Conservation (phyloP, 257 asterid species). For the Anisodus tanguticus region DNA sequence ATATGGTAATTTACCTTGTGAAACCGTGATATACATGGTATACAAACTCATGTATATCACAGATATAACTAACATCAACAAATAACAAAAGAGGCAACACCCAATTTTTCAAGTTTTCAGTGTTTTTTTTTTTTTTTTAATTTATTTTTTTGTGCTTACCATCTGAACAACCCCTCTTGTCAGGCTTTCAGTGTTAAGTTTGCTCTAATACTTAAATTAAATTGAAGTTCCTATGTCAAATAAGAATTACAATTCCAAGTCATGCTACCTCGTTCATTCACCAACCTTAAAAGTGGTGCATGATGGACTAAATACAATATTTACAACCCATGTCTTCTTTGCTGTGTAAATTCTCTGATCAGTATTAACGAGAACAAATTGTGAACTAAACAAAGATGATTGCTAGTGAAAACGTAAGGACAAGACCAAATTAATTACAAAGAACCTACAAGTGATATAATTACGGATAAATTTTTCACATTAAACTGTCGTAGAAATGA, state of each 20-base stretch:
- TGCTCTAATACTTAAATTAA: not conserved
- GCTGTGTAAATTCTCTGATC: not conserved
- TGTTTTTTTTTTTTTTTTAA: no score
- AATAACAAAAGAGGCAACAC: not conserved
- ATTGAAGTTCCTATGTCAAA: not conserved
- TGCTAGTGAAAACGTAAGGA: not conserved
- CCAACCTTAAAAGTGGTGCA: not conserved
- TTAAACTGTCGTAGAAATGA: not conserved
- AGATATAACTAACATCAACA: no score
- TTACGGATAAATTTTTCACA: not conserved
- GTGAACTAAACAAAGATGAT: not conserved
- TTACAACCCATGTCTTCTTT: not conserved
- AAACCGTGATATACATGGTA: no score
- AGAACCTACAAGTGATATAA: not conserved
- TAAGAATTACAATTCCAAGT: not conserved
- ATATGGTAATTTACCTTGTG: no score
- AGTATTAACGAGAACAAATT: no score
- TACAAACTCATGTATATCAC: no score
- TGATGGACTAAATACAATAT: not conserved
- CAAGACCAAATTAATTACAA: not conserved
- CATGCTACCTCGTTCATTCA: not conserved
- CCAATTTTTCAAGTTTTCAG: not conserved
- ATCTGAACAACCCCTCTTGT: no score
- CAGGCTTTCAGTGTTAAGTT: not conserved
- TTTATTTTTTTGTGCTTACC: no score